These are phyloP conservation scores for Teunomyces kruisii DNA, from an alignment of 805 yeast genomes.

Conservation along the genomic window DNA sequence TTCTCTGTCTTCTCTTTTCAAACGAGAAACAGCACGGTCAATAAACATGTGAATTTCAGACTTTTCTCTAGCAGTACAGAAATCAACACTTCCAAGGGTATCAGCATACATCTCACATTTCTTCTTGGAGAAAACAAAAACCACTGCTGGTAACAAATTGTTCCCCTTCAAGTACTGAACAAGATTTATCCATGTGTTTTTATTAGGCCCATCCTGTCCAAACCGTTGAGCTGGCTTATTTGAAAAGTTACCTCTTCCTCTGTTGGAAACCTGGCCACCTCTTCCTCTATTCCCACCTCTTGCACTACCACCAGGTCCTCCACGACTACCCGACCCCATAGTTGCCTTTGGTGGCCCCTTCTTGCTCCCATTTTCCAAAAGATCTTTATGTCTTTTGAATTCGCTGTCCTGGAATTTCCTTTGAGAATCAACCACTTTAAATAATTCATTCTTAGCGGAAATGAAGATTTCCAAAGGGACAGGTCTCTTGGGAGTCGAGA, in stretches of 20 bases:
- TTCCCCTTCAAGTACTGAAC: slow-evolving; percentile 68
- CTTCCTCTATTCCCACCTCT: slow-evolving; percentile 39
- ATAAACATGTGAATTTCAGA: slow-evolving; percentile 92
- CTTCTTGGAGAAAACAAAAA: slow-evolving; percentile 91
- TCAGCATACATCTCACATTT: slow-evolving; percentile 92
- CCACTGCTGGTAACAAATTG: slow-evolving; percentile 83
- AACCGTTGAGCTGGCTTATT: not conserved
- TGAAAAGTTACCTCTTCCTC: slow-evolving; percentile 41
- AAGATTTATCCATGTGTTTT: slow-evolving; percentile 72
- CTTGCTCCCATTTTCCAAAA: slow-evolving; percentile 41
- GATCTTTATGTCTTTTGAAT: slow-evolving; percentile 58
- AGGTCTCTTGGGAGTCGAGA: slow-evolving; percentile 94
- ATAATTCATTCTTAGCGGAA: slow-evolving; percentile 76
- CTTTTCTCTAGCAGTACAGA: slow-evolving; percentile 80
- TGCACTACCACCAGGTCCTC: slow-evolving; percentile 45
- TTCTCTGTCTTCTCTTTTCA: slow-evolving; percentile 85
- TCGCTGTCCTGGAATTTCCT: slow-evolving; percentile 67
- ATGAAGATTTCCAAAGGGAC: slow-evolving; percentile 86
- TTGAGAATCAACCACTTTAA: slow-evolving; percentile 71
- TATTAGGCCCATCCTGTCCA: slow-evolving; percentile 62
- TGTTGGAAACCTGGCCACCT: slow-evolving; percentile 25
- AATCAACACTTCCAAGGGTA: slow-evolving; percentile 68
- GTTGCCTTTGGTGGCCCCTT: slow-evolving; percentile 36
- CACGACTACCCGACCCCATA: slow-evolving; percentile 42
- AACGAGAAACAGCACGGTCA: slow-evolving; percentile 82